Evolutionary conservation across 164 flowering plant species (phyloP), one percentile per base, ranked within the genome.

Genomic region (Malania oleifera): DNA sequence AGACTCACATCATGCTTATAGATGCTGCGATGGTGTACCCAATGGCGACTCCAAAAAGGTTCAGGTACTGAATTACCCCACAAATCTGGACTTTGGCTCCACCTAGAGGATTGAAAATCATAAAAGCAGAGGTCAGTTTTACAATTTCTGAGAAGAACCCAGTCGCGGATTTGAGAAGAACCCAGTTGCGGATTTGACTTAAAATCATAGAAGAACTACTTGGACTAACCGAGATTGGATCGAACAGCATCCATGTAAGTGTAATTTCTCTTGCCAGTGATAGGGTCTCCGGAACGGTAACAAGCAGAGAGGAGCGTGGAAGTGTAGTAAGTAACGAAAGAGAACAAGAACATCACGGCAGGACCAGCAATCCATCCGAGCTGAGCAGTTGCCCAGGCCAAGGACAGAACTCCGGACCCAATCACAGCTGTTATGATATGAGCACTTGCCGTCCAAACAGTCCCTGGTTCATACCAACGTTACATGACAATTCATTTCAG

Each of bases 21-120:
- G 95, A 76, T 2, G 91, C 65, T 2, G 95, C 87, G 24, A 87
- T 87, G 7, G 91, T 87, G 80, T 85, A 83, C 0, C 91, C 89
- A 63, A 87, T 77, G 12, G 87, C 80, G n/a, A 80, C 82, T 1
- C 95, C 95, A 49, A 85, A 71, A n/a, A 81, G 78, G 63, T 85
- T 83, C 40, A 80, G 17, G 61, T 83, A 85, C 65, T 87, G 91
- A 56, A 83, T 73, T 10, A 71, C 19, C 18, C 91, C 89, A 59
- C 89, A 85, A 0, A 81, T 0, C 60, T 71, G 80, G 34, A 80
- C 81, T 62, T 78, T 61, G 6, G 56, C 2, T 12, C 82, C 91
- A 59, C 89, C 95, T 86, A n/a, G n/a, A 35, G 19, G 27, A 22
- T 43, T 12, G 13, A 20, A 56, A 37, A 14, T 6, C 8, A 27